Evolutionary conservation across 2,329 filamentous ascomycete species (phyloP), one percentile per base, ranked within the genome.

Genomic region (Rosellinia necatrix): DNA sequence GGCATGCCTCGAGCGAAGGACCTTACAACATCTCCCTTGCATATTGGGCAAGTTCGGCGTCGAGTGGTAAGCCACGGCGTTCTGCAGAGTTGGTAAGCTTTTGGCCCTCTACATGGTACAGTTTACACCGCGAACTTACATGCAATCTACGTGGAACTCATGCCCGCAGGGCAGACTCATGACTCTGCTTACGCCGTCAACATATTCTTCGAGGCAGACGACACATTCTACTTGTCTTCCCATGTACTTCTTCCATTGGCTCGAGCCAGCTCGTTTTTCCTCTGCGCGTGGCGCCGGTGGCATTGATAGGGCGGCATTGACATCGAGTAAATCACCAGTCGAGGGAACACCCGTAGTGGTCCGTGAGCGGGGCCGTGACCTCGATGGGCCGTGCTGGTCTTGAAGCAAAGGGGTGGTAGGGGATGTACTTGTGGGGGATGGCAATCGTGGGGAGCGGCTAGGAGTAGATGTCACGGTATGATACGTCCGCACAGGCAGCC

Each of bases 121-220:
- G n/a, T n/a, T n/a, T n/a, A n/a, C n/a, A n/a, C n/a, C n/a, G n/a
- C 7, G 41, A 49, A 89, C 92, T 88, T 77, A 96, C 92, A 99
- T 97, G 92, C 94, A 99, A 71, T 96, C 92, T 24, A 82, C 93
- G 73, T 99, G 94, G 74, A 97, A 99, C 69, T 99, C 94, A 72
- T 99, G 94, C 30, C 94, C 94, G 74, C 94, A 99, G 7, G 94
- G 94, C 56, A 99, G 76, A 70, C 92, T 96, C 94, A 99, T 99
- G 34, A 99, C 93, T 68, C 86, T 85, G 71, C 92, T 96, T 66
- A 97, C 87, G 34, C 94, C 94, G 72, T 97, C 92, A 19, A 96
- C 81, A 68, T 97, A 99, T 71, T 99, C 94, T 70, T 99, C 94
- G 29, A 99, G 77, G 67, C 94, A 99, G 2, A 99, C 93, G 10